Base-by-base conservation (phyloP, 2,329 filamentous ascomycete species). In the Venturia pyrina region DNA sequence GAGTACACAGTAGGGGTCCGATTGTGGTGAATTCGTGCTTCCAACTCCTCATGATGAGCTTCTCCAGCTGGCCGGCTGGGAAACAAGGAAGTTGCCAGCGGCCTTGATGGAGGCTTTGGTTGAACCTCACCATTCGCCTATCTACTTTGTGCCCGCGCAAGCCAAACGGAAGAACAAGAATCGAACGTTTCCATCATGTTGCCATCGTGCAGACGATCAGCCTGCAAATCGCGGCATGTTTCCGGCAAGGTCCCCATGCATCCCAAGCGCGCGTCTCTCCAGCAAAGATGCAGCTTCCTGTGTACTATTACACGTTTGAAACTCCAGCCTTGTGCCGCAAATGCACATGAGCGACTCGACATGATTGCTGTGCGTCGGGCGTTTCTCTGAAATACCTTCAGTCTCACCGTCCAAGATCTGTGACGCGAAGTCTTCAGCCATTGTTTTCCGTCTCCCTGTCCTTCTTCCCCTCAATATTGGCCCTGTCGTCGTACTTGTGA, bases 311-410 rank as follows among this genome's bases (percentile, higher is more conserved):
- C n/a, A n/a, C n/a, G n/a, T 59, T 59, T 37, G 28, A 37, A 59
- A 59, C 32, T 21, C 24, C 53, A 37, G 19, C 28, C 32, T 59
- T 32, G 53, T 59, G 53, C 53, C 53, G 28, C 28, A 40, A 37
- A 28, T 59, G 53, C 53, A 59, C 28, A 59, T 59, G 53, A 40
- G 37, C 53, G 53, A 59, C 53, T 59, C 53, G 53, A 37, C 53
- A 37, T 59, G 2, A n/a, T 37, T 59, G 15, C 19, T 59, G 53
- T 59, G 28, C 53, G 53, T 37, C 32, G 53, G 32, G 53, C 32
- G 32, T 37, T 37, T 59, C 17, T 15, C 37, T 37, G 53, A 28
- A 28, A 13, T 11, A 15, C 5, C 8, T 59, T 37, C 28, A 37
- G 32, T 59, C 17, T 59, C 53, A 59, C 53, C 53, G 28, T 59